A percentile compares a stretch with the other conserved stretches of the same genome.
Evolutionary conservation across 495 filamentous ascomycete genomes (phyloP).

Genomic region (Penicillium coprophilum): DNA sequence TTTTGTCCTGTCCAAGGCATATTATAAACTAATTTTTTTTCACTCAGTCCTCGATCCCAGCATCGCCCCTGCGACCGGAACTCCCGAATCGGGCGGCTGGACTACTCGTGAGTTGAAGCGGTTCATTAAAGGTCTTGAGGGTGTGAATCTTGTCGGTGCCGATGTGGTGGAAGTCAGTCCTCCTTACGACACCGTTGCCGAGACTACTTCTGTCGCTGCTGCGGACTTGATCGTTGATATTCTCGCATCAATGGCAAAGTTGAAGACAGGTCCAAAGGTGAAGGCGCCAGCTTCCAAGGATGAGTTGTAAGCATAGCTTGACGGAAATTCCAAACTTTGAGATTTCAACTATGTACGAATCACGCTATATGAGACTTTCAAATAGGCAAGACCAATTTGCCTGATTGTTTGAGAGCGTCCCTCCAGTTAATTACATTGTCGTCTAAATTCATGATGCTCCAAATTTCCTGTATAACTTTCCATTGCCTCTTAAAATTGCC

Average conservation of each 20-base stretch:
- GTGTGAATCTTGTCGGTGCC: conserved; percentile 30
- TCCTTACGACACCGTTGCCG: conserved; percentile 48
- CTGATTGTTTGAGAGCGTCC: conserved; percentile 2
- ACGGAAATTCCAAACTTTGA: background rate
- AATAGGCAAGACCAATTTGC: conserved; percentile 8
- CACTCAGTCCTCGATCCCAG: conserved; percentile 26
- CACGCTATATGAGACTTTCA: background rate
- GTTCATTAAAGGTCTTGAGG: conserved; percentile 26
- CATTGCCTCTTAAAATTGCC: conserved; percentile 13
- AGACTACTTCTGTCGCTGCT: conserved; percentile 49
- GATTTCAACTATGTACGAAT: background rate
- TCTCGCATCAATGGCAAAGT: conserved; percentile 26
- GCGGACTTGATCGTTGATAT: conserved; percentile 40
- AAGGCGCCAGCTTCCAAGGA: conserved; percentile 6
- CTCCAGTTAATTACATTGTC: conserved; percentile 4
- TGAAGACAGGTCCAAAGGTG: conserved; percentile 6
- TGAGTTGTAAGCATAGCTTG: conserved; percentile 11
- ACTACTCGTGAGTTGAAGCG: conserved; percentile 32
- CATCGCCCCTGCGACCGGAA: conserved; percentile 31
- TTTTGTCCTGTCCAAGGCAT: background rate
- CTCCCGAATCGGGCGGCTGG: conserved; percentile 35
- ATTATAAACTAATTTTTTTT: background rate
- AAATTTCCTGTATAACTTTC: conserved; percentile 11
- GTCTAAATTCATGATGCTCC: conserved; percentile 8
- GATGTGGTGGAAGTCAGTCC: conserved; percentile 50